These are phyloP conservation scores for Suhomyces bolitotheri DNA, from an alignment of 1,139 yeast genomes.

Conservation along the genomic window DNA sequence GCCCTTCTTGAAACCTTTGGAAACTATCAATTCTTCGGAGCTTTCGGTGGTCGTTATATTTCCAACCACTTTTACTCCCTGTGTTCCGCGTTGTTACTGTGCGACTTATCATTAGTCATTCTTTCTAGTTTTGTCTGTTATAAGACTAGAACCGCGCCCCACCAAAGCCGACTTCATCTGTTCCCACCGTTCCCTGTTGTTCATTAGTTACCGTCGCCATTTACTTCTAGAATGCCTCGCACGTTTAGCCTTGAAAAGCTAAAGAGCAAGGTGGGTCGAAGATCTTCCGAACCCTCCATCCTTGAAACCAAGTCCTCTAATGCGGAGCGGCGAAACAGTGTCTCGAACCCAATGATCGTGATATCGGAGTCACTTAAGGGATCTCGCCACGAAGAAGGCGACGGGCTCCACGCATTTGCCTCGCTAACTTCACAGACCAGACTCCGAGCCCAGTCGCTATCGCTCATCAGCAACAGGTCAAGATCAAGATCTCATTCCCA, in stretches of 20 bases:
- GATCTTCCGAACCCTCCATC: slow-evolving; percentile 18
- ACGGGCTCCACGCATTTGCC: slow-evolving; percentile 1
- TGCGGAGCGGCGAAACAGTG: slow-evolving; percentile 20
- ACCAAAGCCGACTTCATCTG: too few species aligned
- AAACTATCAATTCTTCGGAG: too few species aligned
- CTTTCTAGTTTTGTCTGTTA: too few species aligned
- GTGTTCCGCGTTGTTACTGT: too few species aligned
- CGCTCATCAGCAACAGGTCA: slow-evolving; percentile 15
- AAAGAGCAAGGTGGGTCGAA: slow-evolving; percentile 17
- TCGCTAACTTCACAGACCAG: slow-evolving; percentile 9
- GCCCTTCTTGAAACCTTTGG: too few species aligned
- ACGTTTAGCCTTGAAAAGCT: slow-evolving; percentile 17
- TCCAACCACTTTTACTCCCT: too few species aligned
- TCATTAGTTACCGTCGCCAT: too few species aligned
- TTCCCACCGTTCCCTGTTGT: too few species aligned
- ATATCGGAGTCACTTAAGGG: slow-evolving; percentile 18
- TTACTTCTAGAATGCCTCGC: slow-evolving; percentile 12
- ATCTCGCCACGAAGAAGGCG: slow-evolving; percentile 1
- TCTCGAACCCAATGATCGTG: slow-evolving; percentile 24
- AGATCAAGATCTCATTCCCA: slow-evolving; percentile 20
- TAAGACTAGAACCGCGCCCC: too few species aligned
- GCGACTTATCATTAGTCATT: too few species aligned
- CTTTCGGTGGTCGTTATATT: too few species aligned
- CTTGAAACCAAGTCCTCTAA: slow-evolving; percentile 11
- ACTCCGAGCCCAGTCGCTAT: slow-evolving; percentile 23